These are phyloP conservation scores for Pleochaeta shiraiana DNA, from an alignment of 2,329 filamentous ascomycete species.

Conservation along the genomic window DNA sequence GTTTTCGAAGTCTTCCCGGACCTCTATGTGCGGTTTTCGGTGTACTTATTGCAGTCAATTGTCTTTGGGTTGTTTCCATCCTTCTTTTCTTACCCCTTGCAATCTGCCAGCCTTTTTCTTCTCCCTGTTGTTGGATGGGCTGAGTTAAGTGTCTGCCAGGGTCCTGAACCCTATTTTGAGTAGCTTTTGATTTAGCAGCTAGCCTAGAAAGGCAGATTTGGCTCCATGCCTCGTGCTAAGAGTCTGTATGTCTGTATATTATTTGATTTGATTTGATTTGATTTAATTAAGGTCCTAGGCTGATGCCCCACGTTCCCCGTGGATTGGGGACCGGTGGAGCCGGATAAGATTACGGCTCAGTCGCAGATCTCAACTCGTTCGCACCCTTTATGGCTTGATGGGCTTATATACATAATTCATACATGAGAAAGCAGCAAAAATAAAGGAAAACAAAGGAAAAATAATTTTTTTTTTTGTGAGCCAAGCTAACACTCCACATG, in stretches of 20 bases:
- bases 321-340: neutral
- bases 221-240: too few species aligned
- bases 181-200: neutral
- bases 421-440: too few species aligned
- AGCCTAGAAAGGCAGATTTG: too few species aligned
- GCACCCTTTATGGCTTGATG: neutral
- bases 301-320: neutral
- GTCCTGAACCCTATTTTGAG: neutral
- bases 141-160: neutral
- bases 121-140: neutral
- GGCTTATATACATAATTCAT: too few species aligned
- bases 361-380: neutral
- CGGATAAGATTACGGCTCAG: neutral
- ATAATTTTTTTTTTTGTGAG: too few species aligned
- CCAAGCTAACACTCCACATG: too few species aligned
- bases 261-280: neutral
- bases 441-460: too few species aligned
- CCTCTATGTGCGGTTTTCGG: neutral
- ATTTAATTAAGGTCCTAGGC: neutral
- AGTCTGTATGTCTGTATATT: too few species aligned
- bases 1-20: neutral
- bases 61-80: too few species aligned
- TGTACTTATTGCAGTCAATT: neutral
- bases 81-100: neutral
- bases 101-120: neutral